These are phyloP conservation scores for Symbiodinium pilosum DNA, from an alignment of 73 alveolate genomes.

Conservation along the genomic window DNA sequence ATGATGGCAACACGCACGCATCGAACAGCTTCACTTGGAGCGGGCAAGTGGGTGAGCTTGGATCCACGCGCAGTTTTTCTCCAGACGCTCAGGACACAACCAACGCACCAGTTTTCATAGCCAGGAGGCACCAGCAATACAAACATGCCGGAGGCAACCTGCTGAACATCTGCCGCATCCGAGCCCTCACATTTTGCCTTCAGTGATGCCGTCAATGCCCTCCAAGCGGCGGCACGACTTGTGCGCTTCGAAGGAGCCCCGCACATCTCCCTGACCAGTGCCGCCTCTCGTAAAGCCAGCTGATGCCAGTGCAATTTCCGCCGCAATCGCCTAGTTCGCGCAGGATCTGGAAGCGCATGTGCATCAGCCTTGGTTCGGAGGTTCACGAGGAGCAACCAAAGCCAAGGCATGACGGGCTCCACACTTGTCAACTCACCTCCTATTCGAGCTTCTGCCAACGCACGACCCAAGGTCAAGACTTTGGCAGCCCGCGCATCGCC, in stretches of 20 bases:
- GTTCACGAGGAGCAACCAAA: background rate
- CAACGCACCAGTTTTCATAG: background rate
- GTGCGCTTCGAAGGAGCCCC: background rate
- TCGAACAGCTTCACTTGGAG: background rate
- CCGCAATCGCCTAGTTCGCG: background rate
- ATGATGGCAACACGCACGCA: background rate
- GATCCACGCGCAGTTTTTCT: background rate
- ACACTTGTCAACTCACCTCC: background rate
- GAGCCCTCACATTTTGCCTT: background rate
- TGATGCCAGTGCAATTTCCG: background rate
- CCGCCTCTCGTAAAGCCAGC: background rate
- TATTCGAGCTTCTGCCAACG: background rate
- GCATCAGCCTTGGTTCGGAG: background rate
- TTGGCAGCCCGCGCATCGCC: background rate
- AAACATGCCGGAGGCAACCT: background rate
- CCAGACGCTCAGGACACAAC: conserved; percentile 1
- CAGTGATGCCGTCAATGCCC: background rate
- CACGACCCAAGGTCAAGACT: background rate
- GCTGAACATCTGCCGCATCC: background rate
- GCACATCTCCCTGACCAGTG: background rate
- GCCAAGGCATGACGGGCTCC: background rate
- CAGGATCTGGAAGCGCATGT: background rate
- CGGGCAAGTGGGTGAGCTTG: background rate
- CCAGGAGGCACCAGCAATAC: background rate
- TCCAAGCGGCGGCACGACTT: background rate